Evolutionary conservation across 139 green algal species (phyloP), one percentile per base, ranked within the genome.

Genomic region (Gonium pectorale): DNA sequence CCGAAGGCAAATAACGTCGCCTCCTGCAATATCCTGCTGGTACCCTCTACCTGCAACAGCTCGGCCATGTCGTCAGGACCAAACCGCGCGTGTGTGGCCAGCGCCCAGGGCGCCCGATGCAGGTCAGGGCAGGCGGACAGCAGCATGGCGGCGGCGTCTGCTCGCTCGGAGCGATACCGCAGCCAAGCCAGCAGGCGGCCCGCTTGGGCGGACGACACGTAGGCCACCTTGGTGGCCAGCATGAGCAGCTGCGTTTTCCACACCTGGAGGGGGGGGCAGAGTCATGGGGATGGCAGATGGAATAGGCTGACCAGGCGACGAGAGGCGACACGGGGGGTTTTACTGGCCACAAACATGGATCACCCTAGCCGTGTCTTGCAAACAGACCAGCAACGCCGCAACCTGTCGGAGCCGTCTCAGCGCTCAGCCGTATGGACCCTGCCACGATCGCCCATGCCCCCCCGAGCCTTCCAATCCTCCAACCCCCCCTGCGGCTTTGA

Each of bases 221-320:
- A 82, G 9, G 75, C 29, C 41, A 82, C 75, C 59, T 71, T 71
- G 59, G 75, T 82, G 8, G 75, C 75, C 59, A 82, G 75, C 29
- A 15, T 31, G 17, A 82, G 59, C 75, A 82, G 75, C 75, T 82
- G 75, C 40, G 75, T 82, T 41, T 71, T 82, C 75, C 75, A 82
- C 59, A 82, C 73, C 73, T 81, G 54, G 43, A 15, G 64, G 44
- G 11, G 68, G 31, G 35, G 51, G 19, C 7, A 5, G 70, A 15
- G 49, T 38, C 13, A 9, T 24, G 27, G 9, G 43, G n/a, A 41
- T n/a, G n/a, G n/a, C n/a, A n/a, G n/a, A n/a, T n/a, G n/a, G n/a
- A n/a, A n/a, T n/a, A n/a, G n/a, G n/a, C n/a, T n/a, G n/a, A n/a
- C n/a, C n/a, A n/a, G n/a, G n/a, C n/a, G n/a, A n/a, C n/a, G n/a